A percentile compares a stretch with the other conserved stretches of the same genome.
These are phyloP conservation scores for Theileria equi DNA, from an alignment of 169 alveolate species.

Conservation along the genomic window DNA sequence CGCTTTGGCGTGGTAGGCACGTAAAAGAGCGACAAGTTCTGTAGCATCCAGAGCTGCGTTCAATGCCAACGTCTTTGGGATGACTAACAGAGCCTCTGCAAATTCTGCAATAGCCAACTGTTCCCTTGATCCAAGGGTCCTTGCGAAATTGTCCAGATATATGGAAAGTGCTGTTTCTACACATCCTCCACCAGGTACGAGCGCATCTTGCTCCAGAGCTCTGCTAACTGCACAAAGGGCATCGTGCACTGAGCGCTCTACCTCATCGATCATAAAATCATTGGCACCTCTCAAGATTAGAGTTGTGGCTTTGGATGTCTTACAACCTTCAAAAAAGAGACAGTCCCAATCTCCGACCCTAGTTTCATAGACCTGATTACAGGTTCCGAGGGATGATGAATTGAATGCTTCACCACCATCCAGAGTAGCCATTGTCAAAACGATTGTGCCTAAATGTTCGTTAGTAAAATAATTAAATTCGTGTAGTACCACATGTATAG, in stretches of 20 bases:
- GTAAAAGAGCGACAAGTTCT: slow-evolving; percentile 88
- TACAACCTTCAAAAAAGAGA: slow-evolving; percentile 92
- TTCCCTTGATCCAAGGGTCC: slow-evolving; percentile 94
- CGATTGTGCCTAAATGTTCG: slow-evolving; percentile 65
- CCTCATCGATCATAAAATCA: slow-evolving; percentile 95
- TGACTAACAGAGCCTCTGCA: slow-evolving; percentile 95
- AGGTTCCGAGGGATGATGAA: slow-evolving; percentile 86
- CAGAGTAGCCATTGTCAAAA: slow-evolving; percentile 88
- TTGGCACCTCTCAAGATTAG: slow-evolving; percentile 96
- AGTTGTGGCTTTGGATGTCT: slow-evolving; percentile 82
- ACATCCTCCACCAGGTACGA: slow-evolving; percentile 98
- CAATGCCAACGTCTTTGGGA: slow-evolving; percentile 98
- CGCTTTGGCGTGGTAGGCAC: slow-evolving; percentile 90
- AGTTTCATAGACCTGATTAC: slow-evolving; percentile 90
- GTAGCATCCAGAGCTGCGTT: slow-evolving; percentile 98
- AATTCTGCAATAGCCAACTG: slow-evolving; percentile 98
- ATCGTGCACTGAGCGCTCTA: slow-evolving; percentile 96
- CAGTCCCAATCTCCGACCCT: slow-evolving; percentile 97
- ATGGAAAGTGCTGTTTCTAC: slow-evolving; percentile 97
- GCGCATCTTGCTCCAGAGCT: slow-evolving; percentile 83
- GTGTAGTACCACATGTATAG: slow-evolving; percentile 1
- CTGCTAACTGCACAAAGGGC: slow-evolving; percentile 95
- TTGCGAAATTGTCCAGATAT: slow-evolving; percentile 93
- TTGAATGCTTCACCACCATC: slow-evolving; percentile 96
- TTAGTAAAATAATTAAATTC: slow-evolving; percentile 17